Evolutionary conservation across 305 asterid genomes (phyloP), one percentile per base, ranked within the genome.

Genomic region (Striga hermonthica): DNA sequence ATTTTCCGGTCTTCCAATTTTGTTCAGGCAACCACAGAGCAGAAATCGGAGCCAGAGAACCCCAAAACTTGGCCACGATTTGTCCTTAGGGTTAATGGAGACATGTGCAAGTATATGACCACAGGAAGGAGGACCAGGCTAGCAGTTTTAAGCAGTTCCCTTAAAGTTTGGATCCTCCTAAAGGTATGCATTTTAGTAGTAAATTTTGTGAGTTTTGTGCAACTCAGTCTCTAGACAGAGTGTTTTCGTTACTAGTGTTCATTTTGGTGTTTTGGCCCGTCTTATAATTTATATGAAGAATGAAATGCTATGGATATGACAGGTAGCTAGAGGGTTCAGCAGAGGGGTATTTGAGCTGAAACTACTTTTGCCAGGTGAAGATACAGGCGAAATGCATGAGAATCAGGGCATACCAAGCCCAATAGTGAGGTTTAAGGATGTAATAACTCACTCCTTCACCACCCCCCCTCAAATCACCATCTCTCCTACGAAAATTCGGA

Each of bases 101-200:
- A 85, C 79, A 94, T 94, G 99, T 88, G 91, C 72, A 88, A 85
- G 80, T 85, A 86, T 68, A 77, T 94, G 69, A 94, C 99, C 65
- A 80, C 95, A 6, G 97, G 99, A 71, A 90, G 80, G 86, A 82
- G 85, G 86, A 83, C 97, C 66, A 88, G 85, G 77, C 79, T 94
- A 48, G 99, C 95, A 8, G 73, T 84, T 62, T 79, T 94, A 83
- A 88, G 97, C 67, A 90, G 95, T 78, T 94, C 97, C 78, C 96
- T 94, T 65, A 94, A 90, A 86, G 96, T 90, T 61, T 94, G 97
- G 96, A 87, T 90, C 76, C 93, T 90, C 76, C 84, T 88, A 12
- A 94, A 90, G 96, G 99, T 88, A 80, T 60, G 84, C 56, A 66
- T 44, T 44, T 52, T 59, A 47, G 13, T 7, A 11, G 40, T 44